phyloP scores from a whole-genome alignment of 495 filamentous ascomycete species.

The Clavariopsis aquatica region DNA sequence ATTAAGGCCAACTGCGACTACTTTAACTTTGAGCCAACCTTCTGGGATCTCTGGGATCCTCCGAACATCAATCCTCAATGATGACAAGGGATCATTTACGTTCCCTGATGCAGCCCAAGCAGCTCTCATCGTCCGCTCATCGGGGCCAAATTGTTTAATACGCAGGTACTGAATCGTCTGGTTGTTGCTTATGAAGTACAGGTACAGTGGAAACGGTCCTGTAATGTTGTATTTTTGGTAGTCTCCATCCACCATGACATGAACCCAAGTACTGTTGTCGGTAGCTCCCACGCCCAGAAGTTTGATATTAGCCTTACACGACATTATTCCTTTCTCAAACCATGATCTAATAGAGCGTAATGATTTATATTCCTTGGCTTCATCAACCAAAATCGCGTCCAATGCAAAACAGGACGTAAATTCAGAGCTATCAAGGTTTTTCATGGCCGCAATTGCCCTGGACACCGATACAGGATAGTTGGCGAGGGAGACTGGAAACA shows the following conservation, averaged over 20 bases:
- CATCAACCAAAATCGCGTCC: constrained; percentile 17
- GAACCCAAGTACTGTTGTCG: constrained; percentile 7
- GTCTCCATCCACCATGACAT: constrained; percentile 31
- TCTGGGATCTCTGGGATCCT: constrained; percentile 28
- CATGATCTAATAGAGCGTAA: constrained; percentile 9
- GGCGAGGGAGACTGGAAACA: neutral
- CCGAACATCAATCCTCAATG: constrained; percentile 29
- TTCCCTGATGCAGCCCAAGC: constrained; percentile 29
- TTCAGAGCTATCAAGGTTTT: constrained; percentile 15
- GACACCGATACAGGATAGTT: neutral
- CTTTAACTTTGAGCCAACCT: constrained; percentile 37
- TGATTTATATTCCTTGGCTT: constrained; percentile 6
- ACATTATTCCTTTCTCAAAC: constrained; percentile 7
- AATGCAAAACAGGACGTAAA: constrained; percentile 8
- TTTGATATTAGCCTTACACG: constrained; percentile 13
- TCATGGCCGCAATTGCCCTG: constrained; percentile 15
- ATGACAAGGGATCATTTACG: constrained; percentile 32
- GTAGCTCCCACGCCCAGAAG: neutral
- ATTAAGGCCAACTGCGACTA: constrained; percentile 36
- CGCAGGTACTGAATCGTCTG: constrained; percentile 20
- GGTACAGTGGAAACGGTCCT: constrained; percentile 36
- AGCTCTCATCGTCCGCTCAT: constrained; percentile 36
- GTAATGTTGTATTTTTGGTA: constrained; percentile 36
- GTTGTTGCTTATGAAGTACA: constrained; percentile 30
- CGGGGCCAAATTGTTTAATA: constrained; percentile 28